Evolutionary conservation across 441 rosid species (phyloP), one percentile per base, ranked within the genome.

Genomic region (Lepidium campestre): DNA sequence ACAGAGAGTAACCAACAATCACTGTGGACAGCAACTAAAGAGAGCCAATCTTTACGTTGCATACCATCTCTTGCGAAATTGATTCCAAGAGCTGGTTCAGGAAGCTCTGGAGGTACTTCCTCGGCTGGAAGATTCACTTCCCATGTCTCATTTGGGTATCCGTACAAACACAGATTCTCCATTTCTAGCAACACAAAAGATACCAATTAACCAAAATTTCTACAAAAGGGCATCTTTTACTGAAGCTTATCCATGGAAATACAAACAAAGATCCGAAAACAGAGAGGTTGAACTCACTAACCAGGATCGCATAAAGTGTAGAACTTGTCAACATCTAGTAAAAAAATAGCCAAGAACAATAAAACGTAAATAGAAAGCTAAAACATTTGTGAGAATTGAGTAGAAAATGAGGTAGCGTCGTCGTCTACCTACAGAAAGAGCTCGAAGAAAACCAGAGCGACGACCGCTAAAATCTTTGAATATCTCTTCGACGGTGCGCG

Each of bases 401-500:
- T 50, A 25, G 42, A 53, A 5, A 27, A 18, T 8, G 62, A 41
- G 62, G 10, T 22, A 8, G 39, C 4, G 45, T 35, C 7, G 13
- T 25, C 29, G 18, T 19, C 15, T 67, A 92, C 95, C 96, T 70
- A 35, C 57, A 54, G 91, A 80, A 67, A 92, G 91, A 79, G 98
- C 96, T 36, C 87, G 85, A 41, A 84, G 81, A 27, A 92, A 83
- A 68, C 78, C 93, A 19, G 82, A 55, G 72, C 92, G 96, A 39
- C 97, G 92, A 62, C 82, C 77, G 62, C 40, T 68, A 71, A 73
- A 86, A 79, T 93, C 98, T 50, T 86, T 90, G 75, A 85, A 85
- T 87, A 93, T 93, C 82, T 86, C 98, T 82, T 93, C 97, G 4
- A 90, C 92, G 23, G 89, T 77, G 60, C 97, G 87, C 64, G 97